Evolutionary conservation across 495 filamentous ascomycete genomes (phyloP).

Genomic region (Tuber brumale): DNA sequence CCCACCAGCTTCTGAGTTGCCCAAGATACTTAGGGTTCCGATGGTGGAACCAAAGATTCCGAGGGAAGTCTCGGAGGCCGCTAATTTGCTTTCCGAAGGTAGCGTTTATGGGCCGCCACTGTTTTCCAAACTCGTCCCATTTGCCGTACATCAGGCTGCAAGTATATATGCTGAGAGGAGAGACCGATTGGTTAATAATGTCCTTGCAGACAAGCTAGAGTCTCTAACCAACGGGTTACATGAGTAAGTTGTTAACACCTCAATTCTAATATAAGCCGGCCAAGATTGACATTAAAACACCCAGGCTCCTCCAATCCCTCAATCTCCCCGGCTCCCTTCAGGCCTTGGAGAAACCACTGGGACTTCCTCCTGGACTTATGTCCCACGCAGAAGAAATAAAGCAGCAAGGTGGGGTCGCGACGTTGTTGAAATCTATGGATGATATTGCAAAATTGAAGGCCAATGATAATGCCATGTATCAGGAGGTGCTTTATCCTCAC

Average conservation of each 20-base stretch:
- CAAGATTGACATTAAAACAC: slow-evolving; percentile 20
- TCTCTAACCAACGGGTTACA: slow-evolving; percentile 71
- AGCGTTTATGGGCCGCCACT: slow-evolving; percentile 73
- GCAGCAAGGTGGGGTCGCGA: slow-evolving; percentile 78
- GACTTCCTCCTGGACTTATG: slow-evolving; percentile 73
- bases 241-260: slow-evolving; percentile 48
- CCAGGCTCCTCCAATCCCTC: slow-evolving; percentile 61
- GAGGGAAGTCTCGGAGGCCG: slow-evolving; percentile 72
- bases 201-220: slow-evolving; percentile 78
- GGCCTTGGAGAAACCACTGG: slow-evolving; percentile 88
- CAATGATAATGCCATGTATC: slow-evolving; percentile 65
- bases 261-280: background rate
- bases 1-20: slow-evolving; percentile 81
- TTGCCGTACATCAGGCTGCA: slow-evolving; percentile 88
- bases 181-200: slow-evolving; percentile 78
- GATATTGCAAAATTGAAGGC: slow-evolving; percentile 80
- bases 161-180: slow-evolving; percentile 91
- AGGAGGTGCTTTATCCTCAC: slow-evolving; percentile 48
- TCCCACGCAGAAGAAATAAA: slow-evolving; percentile 91
- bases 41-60: slow-evolving; percentile 81
- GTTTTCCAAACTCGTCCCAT: slow-evolving; percentile 88
- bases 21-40: slow-evolving; percentile 72
- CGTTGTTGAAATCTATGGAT: slow-evolving; percentile 66
- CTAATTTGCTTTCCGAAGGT: slow-evolving; percentile 70
- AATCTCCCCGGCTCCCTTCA: slow-evolving; percentile 91